Conservation (phyloP, 164 flowering plant species). For the Warburgia ugandensis region DNA sequence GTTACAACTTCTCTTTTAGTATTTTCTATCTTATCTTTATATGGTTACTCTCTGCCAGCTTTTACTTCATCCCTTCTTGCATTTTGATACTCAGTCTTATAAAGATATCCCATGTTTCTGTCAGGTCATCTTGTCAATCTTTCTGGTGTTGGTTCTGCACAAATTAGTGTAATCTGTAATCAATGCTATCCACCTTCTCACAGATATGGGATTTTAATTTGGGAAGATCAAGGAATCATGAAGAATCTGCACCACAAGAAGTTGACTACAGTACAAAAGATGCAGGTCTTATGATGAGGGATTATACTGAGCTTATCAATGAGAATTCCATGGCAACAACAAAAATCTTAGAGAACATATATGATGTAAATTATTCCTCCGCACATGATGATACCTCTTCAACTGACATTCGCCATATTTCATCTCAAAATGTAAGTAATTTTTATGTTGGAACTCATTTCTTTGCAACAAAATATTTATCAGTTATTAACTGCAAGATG, state of each 20-base stretch:
- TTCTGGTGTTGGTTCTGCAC: not conserved
- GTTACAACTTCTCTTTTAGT: no score
- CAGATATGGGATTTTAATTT: constrained; percentile 94
- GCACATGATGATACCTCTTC: constrained; percentile 30
- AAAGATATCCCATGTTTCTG: no score
- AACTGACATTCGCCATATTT: constrained; percentile 4
- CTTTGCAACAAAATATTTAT: not conserved
- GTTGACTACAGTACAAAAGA: constrained; percentile 30
- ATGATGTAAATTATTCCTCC: constrained; percentile 25
- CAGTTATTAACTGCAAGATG: not conserved
- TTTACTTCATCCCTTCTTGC: no score
- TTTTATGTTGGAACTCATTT: not conserved
- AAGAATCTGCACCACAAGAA: constrained; percentile 39
- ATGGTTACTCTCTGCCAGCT: no score
- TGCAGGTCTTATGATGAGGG: constrained; percentile 43
- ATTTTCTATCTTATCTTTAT: no score
- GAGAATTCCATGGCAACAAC: constrained; percentile 31
- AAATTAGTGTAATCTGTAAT: not conserved
- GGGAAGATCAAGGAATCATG: constrained; percentile 49
- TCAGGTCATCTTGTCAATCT: not conserved
- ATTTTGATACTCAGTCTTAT: no score
- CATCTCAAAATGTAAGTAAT: constrained; percentile 38
- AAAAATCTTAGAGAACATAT: constrained; percentile 31
- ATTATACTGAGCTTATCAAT: constrained; percentile 35
- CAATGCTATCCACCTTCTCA: constrained; percentile 9